Evolutionary conservation across 2,329 filamentous ascomycete genomes (phyloP), one percentile per base, ranked within the genome.

Genomic region (Ascochyta fabae): DNA sequence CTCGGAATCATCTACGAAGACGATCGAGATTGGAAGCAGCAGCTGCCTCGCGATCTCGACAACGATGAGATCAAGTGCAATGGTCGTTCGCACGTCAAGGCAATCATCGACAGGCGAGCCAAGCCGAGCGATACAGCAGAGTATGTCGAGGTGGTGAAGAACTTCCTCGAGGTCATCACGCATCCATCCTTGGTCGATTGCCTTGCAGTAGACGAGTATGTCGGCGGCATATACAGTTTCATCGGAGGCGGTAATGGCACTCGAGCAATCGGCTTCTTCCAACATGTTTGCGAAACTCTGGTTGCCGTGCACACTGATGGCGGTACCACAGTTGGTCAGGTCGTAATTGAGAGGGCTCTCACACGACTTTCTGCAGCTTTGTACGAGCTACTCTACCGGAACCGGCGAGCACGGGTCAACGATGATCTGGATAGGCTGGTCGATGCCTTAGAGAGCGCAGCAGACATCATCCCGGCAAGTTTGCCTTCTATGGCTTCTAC

Each of bases 141-240:
- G 13, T 61, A 52, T 33, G 34, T 67, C 16, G 27, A 43, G 22
- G 26, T 52, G 1, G 15, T 39, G 6, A 47, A 29, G 22, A 26
- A 47, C 0, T 70, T 71, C 33, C 62, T 71, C 12, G 43, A 43
- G 13, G 67, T 73, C 3, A 69, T 77, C 4, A 73, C 74, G 1
- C 72, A 77, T 54, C 45, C 56, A 10, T 59, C 68, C n/a, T 43
- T 76, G 12, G 43, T 77, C 8, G 67, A 75, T 36, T 75, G 67
- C 39, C 64, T 77, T 15, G 66, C 73, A 7, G 59, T 75, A 2
- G 73, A 77, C 56, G 73, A 68, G 15, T 66, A 59, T 29, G 68
- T 77, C 10, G 68, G 68, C 23, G 51, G 39, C 12, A 45, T 77
- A 12, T 76, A 76, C 60, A 73, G 65, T 24, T 75, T 72, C 59